Evolutionary conservation across 768 basidiomycete species (phyloP).

Genomic region (Favolaschia claudopus): DNA sequence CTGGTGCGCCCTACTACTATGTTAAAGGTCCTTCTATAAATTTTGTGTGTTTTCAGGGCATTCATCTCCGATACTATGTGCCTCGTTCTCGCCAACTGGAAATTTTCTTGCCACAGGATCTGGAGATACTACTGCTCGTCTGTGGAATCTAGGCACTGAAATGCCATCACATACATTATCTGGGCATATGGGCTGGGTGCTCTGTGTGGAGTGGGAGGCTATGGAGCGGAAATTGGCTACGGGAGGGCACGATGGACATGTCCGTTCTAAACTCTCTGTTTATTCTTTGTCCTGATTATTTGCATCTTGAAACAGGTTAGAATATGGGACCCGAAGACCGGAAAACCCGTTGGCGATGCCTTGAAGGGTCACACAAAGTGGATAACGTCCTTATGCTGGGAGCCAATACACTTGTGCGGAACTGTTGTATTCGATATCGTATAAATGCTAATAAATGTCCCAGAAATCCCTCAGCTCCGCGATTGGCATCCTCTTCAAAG

Average conservation of each 20-base stretch:
- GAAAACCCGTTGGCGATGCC: conserved; percentile 87
- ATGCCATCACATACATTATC: conserved; percentile 85
- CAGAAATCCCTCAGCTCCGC: conserved; percentile 81
- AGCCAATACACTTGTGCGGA: conserved; percentile 89
- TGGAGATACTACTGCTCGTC: conserved; percentile 89
- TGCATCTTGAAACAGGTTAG: conserved; percentile 64
- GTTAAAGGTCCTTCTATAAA: conserved; percentile 14
- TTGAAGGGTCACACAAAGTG: conserved; percentile 95
- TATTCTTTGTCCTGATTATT: background rate
- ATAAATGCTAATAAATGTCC: conserved; percentile 1
- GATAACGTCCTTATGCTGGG: conserved; percentile 95
- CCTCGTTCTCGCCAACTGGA: conserved; percentile 95
- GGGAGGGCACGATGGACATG: conserved; percentile 94
- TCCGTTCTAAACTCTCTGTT: conserved; percentile 42
- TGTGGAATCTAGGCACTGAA: conserved; percentile 96
- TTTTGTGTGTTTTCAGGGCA: conserved; percentile 64
- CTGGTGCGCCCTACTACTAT: conserved; percentile 56
- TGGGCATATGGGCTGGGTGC: conserved; percentile 95
- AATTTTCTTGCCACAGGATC: conserved; percentile 92
- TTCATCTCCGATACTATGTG: conserved; percentile 91
- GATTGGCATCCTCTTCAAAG: conserved; percentile 94
- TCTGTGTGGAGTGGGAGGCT: conserved; percentile 97
- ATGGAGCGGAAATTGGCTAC: conserved; percentile 90
- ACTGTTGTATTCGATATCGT: background rate
- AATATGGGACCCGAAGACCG: conserved; percentile 93